Base-by-base conservation (phyloP, 495 filamentous ascomycete species). In the Penicillium mononematosum region DNA sequence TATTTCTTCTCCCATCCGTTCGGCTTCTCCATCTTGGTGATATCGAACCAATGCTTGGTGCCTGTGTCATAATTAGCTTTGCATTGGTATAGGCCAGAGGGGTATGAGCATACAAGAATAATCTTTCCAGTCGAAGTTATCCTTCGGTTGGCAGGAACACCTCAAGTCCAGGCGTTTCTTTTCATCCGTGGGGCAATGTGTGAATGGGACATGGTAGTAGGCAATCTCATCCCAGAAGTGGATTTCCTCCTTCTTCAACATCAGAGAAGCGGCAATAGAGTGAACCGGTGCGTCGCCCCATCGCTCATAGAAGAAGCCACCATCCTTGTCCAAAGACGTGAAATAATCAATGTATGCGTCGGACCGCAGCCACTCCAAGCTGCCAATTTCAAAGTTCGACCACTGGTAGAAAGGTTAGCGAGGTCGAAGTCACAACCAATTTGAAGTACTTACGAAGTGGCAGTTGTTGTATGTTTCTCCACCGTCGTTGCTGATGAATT, bases 201-300 rank as follows among this genome's bases (percentile, higher is more conserved):
- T 98, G 69, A 98, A 98, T 7, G 94, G 94, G n/a, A 96, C 89
- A 67, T 98, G 94, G 74, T 91, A 98, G 74, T 98, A 98, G 55
- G 89, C 94, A 62, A 98, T 98, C 65, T 98, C 94, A 67, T 98
- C 90, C 80, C 96, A 98, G 79, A 98, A 98, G 65, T 98, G 93
- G 60, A 98, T 86, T 68, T 98, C 83, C 54, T 95, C 88, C 76
- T 96, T 96, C 66, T 86, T 84, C 58, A 98, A 78, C 70, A 96
- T 81, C 3, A 97, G 71, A 14, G 81, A 84, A 5, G 94, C 94
- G 2, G 90, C 94, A 63, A 98, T 96, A n/a, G 91, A 95, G 75
- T 96, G 91, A 31, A 96, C 88, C 0, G 91, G 91, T 4, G 91
- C 91, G 74, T 96, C 91, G 31, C 91, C 91, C 91, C 91, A 96